Evolutionary conservation across 805 yeast species (phyloP).

Genomic region (Ogataea parapolymorpha): DNA sequence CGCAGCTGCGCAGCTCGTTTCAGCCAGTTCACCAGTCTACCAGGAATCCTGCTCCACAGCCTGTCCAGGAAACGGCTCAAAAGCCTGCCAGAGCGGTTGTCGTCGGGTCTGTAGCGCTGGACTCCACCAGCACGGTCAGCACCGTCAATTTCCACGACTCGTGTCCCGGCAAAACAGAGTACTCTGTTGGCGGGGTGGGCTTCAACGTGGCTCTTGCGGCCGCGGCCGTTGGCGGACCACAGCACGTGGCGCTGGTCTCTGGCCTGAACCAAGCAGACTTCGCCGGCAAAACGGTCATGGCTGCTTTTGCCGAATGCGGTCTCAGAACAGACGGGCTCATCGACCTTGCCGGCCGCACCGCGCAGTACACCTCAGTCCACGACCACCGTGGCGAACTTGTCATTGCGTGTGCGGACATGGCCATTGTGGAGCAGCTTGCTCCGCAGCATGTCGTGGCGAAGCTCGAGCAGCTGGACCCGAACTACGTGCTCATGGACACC

Average conservation of each 20-base stretch:
- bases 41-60: too few species aligned
- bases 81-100: constrained; percentile 36
- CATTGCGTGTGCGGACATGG: constrained; percentile 84
- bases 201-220: constrained; percentile 73
- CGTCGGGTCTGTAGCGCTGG: constrained; percentile 77
- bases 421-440: constrained; percentile 53
- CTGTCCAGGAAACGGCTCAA: neutral
- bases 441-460: constrained; percentile 39
- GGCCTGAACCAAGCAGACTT: constrained; percentile 55
- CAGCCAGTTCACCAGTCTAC: neutral
- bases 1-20: constrained; percentile 1
- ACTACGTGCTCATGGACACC: constrained; percentile 59
- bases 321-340: constrained; percentile 41
- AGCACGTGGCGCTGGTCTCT: constrained; percentile 45
- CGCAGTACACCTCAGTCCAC: constrained; percentile 74
- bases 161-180: constrained; percentile 59
- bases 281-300: constrained; percentile 43
- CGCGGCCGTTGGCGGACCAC: constrained; percentile 27
- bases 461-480: constrained; percentile 43
- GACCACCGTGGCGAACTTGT: constrained; percentile 57
- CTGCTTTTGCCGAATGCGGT: constrained; percentile 26
- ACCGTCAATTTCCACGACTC: constrained; percentile 52
- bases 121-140: constrained; percentile 53
- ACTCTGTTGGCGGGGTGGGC: constrained; percentile 82
- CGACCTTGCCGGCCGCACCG: constrained; percentile 39